Percentiles rank a stretch among this genome's conserved stretches.
phyloP scores from a whole-genome alignment of 495 filamentous ascomycete genomes.

The Tuber indicum region DNA sequence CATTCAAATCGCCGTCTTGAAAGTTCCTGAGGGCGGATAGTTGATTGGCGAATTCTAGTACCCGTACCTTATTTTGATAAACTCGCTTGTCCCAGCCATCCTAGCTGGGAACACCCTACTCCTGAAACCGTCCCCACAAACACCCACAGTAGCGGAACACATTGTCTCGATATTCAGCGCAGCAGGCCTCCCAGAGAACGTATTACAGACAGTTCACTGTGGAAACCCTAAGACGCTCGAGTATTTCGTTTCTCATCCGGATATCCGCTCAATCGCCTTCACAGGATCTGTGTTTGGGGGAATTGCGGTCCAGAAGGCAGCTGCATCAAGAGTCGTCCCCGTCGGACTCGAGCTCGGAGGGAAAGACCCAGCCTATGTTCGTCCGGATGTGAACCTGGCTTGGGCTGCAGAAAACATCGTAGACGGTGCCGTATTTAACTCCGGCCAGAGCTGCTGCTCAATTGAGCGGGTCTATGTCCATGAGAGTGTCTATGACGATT shows the following conservation, averaged over 20 bases:
- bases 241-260: slow-evolving; percentile 62
- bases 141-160: slow-evolving; percentile 81
- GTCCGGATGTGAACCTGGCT: slow-evolving; percentile 73
- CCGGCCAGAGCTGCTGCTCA: slow-evolving; percentile 91
- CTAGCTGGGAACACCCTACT: slow-evolving; percentile 84
- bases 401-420: slow-evolving; percentile 92
- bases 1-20: not conserved
- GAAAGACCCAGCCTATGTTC: slow-evolving; percentile 86
- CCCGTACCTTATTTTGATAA: slow-evolving; percentile 84
- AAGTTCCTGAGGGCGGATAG: not conserved
- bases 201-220: slow-evolving; percentile 84
- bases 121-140: slow-evolving; percentile 88
- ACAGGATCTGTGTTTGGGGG: slow-evolving; percentile 89
- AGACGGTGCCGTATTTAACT: slow-evolving; percentile 92
- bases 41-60: slow-evolving; percentile 53
- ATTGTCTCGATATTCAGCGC: slow-evolving; percentile 65
- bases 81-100: slow-evolving; percentile 80
- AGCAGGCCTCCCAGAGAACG: slow-evolving; percentile 70
- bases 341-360: slow-evolving; percentile 86
- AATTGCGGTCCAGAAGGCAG: slow-evolving; percentile 73
- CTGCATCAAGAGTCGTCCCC: slow-evolving; percentile 69
- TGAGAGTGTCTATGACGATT: slow-evolving; percentile 70
- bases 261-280: slow-evolving; percentile 73
- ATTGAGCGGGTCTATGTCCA: slow-evolving; percentile 91
- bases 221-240: slow-evolving; percentile 67